Percentiles rank a stretch among this genome's conserved stretches.
Evolutionary conservation across 1,284 basidiomycete genomes (phyloP).

Genomic region (Leccinum cinnamomeum): DNA sequence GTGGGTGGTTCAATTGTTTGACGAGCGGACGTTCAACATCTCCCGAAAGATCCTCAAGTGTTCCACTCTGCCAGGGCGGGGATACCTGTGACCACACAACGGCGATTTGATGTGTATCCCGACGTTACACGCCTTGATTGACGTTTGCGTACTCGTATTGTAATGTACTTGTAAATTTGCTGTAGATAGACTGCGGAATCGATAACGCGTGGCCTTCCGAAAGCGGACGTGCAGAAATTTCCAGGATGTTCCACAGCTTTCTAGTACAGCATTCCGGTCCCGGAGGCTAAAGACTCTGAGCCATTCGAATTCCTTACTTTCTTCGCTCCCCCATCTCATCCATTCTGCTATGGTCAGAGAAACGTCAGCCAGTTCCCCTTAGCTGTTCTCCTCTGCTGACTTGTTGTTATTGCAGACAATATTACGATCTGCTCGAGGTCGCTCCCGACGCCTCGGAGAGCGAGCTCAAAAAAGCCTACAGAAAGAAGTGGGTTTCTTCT

Average conservation of each 20-base stretch:
- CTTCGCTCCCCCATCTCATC: slow-evolving; percentile 23
- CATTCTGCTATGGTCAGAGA: slow-evolving; percentile 60
- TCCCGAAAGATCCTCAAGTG: slow-evolving; percentile 62
- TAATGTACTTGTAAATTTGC: background rate
- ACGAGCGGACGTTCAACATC: slow-evolving; percentile 3
- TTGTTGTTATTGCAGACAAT: slow-evolving; percentile 58
- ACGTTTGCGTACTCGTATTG: background rate
- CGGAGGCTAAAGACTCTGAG: slow-evolving; percentile 23
- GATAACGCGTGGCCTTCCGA: slow-evolving; percentile 22
- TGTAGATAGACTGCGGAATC: slow-evolving; percentile 7
- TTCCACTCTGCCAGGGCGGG: slow-evolving; percentile 73
- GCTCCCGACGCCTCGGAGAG: slow-evolving; percentile 73
- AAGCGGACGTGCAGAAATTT: slow-evolving; percentile 34
- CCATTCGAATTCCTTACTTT: slow-evolving; percentile 11
- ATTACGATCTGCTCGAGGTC: slow-evolving; percentile 86
- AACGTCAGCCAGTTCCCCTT: slow-evolving; percentile 47
- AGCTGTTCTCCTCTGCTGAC: slow-evolving; percentile 11
- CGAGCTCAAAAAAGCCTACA: slow-evolving; percentile 93
- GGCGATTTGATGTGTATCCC: slow-evolving; percentile 89
- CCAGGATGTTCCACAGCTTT: slow-evolving; percentile 41
- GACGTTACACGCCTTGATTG: slow-evolving; percentile 48
- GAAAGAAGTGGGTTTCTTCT: slow-evolving; percentile 70
- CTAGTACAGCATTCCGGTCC: slow-evolving; percentile 25
- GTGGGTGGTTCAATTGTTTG: slow-evolving; percentile 45
- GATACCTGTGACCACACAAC: slow-evolving; percentile 85